Evolutionary conservation across 2,329 filamentous ascomycete species (phyloP), one percentile per base, ranked within the genome.

Genomic region (Neoarthrinium moseri): DNA sequence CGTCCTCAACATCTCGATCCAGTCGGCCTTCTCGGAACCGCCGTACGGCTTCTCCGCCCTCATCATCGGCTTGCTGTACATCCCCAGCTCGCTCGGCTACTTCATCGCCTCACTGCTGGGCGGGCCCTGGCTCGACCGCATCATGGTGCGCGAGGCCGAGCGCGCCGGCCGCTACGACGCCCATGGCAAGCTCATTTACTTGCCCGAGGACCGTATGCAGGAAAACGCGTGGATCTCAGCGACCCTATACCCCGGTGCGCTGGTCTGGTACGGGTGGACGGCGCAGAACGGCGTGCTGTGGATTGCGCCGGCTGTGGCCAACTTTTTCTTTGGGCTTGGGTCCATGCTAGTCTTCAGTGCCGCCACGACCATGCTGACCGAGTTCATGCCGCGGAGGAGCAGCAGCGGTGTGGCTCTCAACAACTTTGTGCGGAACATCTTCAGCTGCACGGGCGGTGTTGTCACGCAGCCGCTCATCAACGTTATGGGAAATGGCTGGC

Each of bases 221-320:
- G 86, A 92, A 60, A 94, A 95, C 60, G 86, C 86, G 3, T 92
- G 85, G 85, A 65, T 91, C 1, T 86, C 85, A 3, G 84, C 84
- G 1, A 71, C 82, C 4, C 55, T 91, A 36, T 91, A 87, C 55
- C 89, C 89, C 0, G 72, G 74, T 0, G 84, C 83, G 0, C 64
- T 94, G 49, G 71, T 94, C 22, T 83, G 84, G 72, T 94, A 89
- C 60, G 89, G 89, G 4, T 95, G 89, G 89, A 78, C 82, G 0
- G 75, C 80, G 0, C 69, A 84, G 33, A 77, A 81, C 49, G 87
- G 83, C 1, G 67, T 88, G 4, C 74, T 80, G 47, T 88, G 84
- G 80, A 65, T 82, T 11, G 81, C 81, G 22, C 74, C 79, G 46
- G 73, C 79, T 53, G 72, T 87, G 30, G 82, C 83, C 20, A 83